Evolutionary conservation across 2,329 filamentous ascomycete genomes (phyloP), one percentile per base, ranked within the genome.

Genomic region (Elsinoe necatrix): DNA sequence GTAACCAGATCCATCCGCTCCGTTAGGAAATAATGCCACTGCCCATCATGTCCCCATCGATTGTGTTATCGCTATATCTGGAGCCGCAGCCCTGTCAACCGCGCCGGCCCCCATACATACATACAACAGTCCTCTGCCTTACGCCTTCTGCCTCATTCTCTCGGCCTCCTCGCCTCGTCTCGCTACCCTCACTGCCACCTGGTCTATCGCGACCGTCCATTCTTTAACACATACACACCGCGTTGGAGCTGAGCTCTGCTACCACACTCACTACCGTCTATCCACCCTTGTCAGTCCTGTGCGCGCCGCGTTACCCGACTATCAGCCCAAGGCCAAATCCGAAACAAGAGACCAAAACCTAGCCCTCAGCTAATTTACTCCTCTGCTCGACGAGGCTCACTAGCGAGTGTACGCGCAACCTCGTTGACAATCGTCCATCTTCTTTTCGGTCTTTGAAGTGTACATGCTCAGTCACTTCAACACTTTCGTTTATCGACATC

Each of bases 51-150:
- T 6, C 48, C 12, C 29, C 25, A 52, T 52, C 48, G 48, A 52
- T 52, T 29, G 14, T 52, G 48, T 37, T 56, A 56, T 48, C 27
- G 37, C 54, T 56, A 56, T 56, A 56, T 47, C 54, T 56, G 54
- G 39, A 18, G 54, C 54, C 41, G 54, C 54, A 56, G 54, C 54
- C 54, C 54, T 42, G 54, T 45, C 54, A 56, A 56, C 54, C 54
- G 54, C 54, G 39, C 39, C 21, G 39, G 41, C 39, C 20, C 41
- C 41, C 41, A 23, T 37, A 48, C 54, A 45, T 20, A 18, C 41
- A 23, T 37, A 48, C 54, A 45, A 45, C 54, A 34, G 29, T 48
- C 54, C 41, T 56, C 25, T 47, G 27, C 41, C 41, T 56, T 47
- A 27, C 41, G 54, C 31, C 42, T 27, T 45, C 25, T 37, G 41